These are phyloP conservation scores for Inga leiocalycina DNA, from an alignment of 306 rosid genomes.

Conservation along the genomic window DNA sequence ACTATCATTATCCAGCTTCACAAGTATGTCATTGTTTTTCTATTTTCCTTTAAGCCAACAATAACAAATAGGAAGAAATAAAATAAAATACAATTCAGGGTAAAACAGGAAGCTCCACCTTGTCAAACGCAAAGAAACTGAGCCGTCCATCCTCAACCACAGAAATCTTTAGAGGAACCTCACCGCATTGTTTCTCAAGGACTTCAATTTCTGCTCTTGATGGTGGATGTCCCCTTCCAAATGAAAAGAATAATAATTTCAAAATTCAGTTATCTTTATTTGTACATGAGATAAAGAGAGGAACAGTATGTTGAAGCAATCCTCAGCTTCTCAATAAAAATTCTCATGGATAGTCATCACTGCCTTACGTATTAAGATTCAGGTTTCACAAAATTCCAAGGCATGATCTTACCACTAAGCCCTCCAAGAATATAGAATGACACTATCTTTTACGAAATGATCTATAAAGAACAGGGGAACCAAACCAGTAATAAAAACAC, in stretches of 20 bases:
- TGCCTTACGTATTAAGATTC: not conserved
- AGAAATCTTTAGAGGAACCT: slow-evolving; percentile 66
- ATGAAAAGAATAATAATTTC: slow-evolving; percentile 32
- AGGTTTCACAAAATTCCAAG: not conserved
- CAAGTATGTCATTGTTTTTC: not conserved
- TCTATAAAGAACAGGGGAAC: not conserved
- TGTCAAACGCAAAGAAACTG: slow-evolving; percentile 74
- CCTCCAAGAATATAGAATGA: slow-evolving; percentile 12
- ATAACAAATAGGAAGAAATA: not conserved
- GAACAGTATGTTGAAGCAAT: not conserved
- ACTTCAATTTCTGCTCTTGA: slow-evolving; percentile 57
- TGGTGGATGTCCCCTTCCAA: slow-evolving; percentile 66
- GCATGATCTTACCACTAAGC: not conserved
- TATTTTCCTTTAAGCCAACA: not conserved
- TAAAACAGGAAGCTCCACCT: slow-evolving; percentile 65
- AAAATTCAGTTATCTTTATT: not conserved
- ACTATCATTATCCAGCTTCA: not conserved
- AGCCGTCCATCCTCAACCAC: slow-evolving; percentile 64
- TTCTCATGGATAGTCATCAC: slow-evolving; percentile 10
- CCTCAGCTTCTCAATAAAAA: not conserved
- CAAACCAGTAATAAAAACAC: not conserved
- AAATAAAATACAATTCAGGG: slow-evolving; percentile 38
- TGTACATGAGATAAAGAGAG: not conserved
- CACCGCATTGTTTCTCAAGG: slow-evolving; percentile 56
- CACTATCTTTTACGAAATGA: not conserved